phyloP scores from a whole-genome alignment of 2,329 filamentous ascomycete species.

The Pseudocercospora vitis region DNA sequence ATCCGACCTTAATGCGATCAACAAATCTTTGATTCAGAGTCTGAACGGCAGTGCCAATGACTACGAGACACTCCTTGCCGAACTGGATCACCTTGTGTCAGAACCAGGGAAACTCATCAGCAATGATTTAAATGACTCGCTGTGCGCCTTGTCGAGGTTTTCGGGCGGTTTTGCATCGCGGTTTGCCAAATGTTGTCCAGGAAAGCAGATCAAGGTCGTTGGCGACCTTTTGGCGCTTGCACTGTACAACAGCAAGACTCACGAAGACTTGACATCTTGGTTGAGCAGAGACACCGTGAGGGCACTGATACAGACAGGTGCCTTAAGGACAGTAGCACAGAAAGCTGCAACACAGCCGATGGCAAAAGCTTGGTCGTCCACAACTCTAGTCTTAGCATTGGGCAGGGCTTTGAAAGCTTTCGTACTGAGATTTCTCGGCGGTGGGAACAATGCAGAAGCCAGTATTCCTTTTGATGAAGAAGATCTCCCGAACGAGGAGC shows the following conservation, averaged over 20 bases:
- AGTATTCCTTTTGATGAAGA: conserved; percentile 38
- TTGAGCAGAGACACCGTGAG: conserved; percentile 60
- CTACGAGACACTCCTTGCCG: conserved; percentile 31
- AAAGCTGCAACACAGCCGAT: conserved; percentile 52
- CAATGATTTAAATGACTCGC: not conserved
- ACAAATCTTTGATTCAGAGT: conserved; percentile 18
- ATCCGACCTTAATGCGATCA: conserved; percentile 9
- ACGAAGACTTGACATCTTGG: conserved; percentile 31
- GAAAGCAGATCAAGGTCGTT: conserved; percentile 16
- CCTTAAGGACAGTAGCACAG: conserved; percentile 55
- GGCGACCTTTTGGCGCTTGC: conserved; percentile 27
- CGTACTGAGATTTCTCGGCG: conserved; percentile 19
- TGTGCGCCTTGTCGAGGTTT: conserved; percentile 9
- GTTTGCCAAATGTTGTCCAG: conserved; percentile 29
- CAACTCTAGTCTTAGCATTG: conserved; percentile 23
- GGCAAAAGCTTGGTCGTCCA: conserved; percentile 25
- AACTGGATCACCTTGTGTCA: conserved; percentile 22
- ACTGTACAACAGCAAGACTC: conserved; percentile 19
- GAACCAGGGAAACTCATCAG: not conserved
- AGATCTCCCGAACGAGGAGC: conserved; percentile 31
- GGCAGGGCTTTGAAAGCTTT: conserved; percentile 28
- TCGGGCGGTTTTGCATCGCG: conserved; percentile 34
- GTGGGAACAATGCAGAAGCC: conserved; percentile 20
- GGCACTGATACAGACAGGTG: conserved; percentile 59
- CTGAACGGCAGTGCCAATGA: conserved; percentile 29